These are phyloP conservation scores for Oxyria digyna DNA, from an alignment of 148 eudicot genomes.

Conservation along the genomic window DNA sequence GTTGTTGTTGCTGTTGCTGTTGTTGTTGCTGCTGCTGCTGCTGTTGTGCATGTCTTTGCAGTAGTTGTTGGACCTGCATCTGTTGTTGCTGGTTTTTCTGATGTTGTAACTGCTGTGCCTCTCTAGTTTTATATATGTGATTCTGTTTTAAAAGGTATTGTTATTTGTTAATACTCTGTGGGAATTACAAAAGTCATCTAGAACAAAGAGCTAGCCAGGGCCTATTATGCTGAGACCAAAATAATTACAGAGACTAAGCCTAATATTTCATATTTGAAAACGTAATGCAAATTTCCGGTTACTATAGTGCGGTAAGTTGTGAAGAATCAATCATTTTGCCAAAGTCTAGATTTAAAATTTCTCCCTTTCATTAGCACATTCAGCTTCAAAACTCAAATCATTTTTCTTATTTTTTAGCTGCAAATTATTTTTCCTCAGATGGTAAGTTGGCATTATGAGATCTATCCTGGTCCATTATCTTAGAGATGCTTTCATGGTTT, in stretches of 20 bases:
- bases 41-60: constrained; percentile 24
- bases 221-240: background rate
- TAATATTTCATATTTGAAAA: background rate
- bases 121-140: constrained; percentile 33
- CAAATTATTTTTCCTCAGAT: no score
- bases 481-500: background rate
- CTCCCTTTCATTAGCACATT: background rate
- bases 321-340: background rate
- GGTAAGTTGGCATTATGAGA: background rate
- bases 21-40: constrained; percentile 12
- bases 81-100: constrained; percentile 27
- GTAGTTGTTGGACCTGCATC: constrained; percentile 23
- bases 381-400: background rate
- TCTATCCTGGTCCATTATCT: background rate
- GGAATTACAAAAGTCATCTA: background rate
- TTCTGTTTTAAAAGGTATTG: constrained; percentile 15
- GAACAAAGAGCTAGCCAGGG: background rate
- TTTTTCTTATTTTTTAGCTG: background rate
- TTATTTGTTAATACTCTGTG: background rate
- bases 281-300: background rate
- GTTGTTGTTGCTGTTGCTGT: constrained; percentile 16
- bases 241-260: background rate
- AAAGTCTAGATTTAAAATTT: no score
- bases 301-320: background rate
- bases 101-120: constrained; percentile 26